Evolutionary conservation across 2,329 filamentous ascomycete species (phyloP).

Genomic region (Fusarium nodosum): DNA sequence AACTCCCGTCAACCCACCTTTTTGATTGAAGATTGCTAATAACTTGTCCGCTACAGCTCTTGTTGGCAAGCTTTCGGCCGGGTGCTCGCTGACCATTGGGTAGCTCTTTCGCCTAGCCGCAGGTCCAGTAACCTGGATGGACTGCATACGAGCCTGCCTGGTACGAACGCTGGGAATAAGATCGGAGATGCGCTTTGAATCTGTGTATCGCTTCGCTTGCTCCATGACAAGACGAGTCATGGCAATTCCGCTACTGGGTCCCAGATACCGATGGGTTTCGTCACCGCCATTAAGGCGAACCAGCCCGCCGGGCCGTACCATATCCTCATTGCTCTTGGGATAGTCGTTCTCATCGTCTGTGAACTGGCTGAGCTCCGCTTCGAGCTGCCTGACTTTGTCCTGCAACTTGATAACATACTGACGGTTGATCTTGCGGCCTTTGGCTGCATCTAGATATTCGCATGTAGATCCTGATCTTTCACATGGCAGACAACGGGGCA

Average conservation of each 20-base stretch:
- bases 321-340: conserved; percentile 81
- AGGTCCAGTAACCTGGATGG: conserved; percentile 63
- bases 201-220: conserved; percentile 92
- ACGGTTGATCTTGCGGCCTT: conserved; percentile 86
- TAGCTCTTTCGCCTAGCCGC: conserved; percentile 84
- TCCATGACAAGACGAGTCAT: conserved; percentile 97
- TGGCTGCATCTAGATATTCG: conserved; percentile 94
- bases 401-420: conserved; percentile 94
- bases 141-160: conserved; percentile 70
- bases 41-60: conserved; percentile 81
- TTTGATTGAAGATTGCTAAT: conserved; percentile 86
- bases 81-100: conserved; percentile 87
- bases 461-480: conserved; percentile 91
- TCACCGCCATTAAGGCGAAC: conserved; percentile 88
- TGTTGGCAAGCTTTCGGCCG: conserved; percentile 81
- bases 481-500: conserved; percentile 92
- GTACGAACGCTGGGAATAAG: conserved; percentile 82
- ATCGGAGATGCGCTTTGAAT: conserved; percentile 91
- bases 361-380: conserved; percentile 83
- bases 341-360: conserved; percentile 81
- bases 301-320: conserved; percentile 87
- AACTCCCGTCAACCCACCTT: conserved; percentile 67
- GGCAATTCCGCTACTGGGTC: conserved; percentile 93
- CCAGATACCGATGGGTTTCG: conserved; percentile 88
- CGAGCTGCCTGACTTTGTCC: conserved; percentile 84